phyloP scores from a whole-genome alignment of 805 yeast genomes.

The Candida glaebosa region DNA sequence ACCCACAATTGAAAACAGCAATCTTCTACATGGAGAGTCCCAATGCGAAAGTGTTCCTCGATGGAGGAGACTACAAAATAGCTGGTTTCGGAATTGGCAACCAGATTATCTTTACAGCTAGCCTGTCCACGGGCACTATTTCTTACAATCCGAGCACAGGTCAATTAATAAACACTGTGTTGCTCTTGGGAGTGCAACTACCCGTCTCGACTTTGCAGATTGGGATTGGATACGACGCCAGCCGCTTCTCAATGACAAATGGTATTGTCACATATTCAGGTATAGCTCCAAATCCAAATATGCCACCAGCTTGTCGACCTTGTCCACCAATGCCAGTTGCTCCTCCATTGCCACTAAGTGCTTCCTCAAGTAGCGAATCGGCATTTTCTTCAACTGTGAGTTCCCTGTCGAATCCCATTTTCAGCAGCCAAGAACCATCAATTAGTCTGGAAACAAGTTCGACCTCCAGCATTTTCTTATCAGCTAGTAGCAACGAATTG shows the following conservation, averaged over 20 bases:
- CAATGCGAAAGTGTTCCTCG: slow-evolving; percentile 15
- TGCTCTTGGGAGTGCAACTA: too few relatives aligned
- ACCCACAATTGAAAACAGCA: slow-evolving; percentile 13
- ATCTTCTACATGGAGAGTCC: slow-evolving; percentile 16
- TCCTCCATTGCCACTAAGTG: too few relatives aligned
- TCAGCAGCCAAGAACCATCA: too few relatives aligned
- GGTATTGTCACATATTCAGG: slow-evolving; percentile 15
- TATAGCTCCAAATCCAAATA: slow-evolving; percentile 17
- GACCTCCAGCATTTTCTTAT: too few relatives aligned
- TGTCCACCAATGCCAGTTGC: slow-evolving; percentile 18
- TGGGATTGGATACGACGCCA: slow-evolving; percentile 20
- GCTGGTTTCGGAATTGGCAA: slow-evolving; percentile 26
- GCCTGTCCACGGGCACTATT: slow-evolving; percentile 10
- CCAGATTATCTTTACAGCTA: slow-evolving; percentile 15
- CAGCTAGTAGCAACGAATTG: too few relatives aligned
- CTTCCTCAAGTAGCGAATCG: too few relatives aligned
- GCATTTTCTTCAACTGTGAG: too few relatives aligned
- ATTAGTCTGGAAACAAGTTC: too few relatives aligned
- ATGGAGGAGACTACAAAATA: slow-evolving; percentile 14
- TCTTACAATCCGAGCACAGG: slow-evolving; percentile 14
- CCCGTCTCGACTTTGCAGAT: slow-evolving; percentile 14
- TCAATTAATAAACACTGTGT: slow-evolving; percentile 15
- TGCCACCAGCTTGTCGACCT: slow-evolving; percentile 18
- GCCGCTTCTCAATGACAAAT: slow-evolving; percentile 11
- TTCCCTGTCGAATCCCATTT: too few relatives aligned